Evolutionary conservation across 768 basidiomycete species (phyloP).

Genomic region (Russula earlei): DNA sequence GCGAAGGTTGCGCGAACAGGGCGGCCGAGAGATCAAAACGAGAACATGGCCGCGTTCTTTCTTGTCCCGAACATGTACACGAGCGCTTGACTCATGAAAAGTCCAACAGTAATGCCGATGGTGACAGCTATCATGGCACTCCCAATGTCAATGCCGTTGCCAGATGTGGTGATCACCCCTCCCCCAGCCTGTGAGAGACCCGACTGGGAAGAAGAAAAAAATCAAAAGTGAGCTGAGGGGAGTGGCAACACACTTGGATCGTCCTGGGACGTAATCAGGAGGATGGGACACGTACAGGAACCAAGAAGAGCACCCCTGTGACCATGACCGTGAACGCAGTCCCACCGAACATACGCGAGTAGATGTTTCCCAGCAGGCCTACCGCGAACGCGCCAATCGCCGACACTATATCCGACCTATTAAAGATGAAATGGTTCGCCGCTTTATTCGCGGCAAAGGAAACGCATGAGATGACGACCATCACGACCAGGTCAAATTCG

Average conservation of each 20-base stretch:
- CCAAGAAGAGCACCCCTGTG: slow-evolving; percentile 77
- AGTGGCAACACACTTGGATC: not conserved
- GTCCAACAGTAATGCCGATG: slow-evolving; percentile 81
- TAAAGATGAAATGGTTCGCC: slow-evolving; percentile 79
- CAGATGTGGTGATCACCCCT: slow-evolving; percentile 64
- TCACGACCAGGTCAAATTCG: slow-evolving; percentile 64
- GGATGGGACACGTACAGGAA: slow-evolving; percentile 50
- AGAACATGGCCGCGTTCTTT: slow-evolving; percentile 81
- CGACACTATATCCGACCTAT: slow-evolving; percentile 75
- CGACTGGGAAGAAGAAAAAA: slow-evolving; percentile 38
- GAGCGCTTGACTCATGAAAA: slow-evolving; percentile 81
- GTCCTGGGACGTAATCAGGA: not conserved
- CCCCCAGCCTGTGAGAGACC: slow-evolving; percentile 74
- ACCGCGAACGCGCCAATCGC: slow-evolving; percentile 81
- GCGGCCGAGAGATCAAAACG: slow-evolving; percentile 40
- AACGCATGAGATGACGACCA: slow-evolving; percentile 77
- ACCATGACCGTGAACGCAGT: slow-evolving; percentile 90
- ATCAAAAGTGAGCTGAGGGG: not conserved
- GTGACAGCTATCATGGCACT: slow-evolving; percentile 85
- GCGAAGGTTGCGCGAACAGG: not conserved
- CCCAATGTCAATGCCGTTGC: slow-evolving; percentile 75
- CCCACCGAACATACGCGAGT: slow-evolving; percentile 73
- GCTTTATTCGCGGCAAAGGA: slow-evolving; percentile 73
- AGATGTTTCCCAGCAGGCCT: slow-evolving; percentile 68
- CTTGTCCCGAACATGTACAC: slow-evolving; percentile 80